Base-by-base conservation (phyloP, 1,284 basidiomycete species). In the Megacollybia platyphylla region DNA sequence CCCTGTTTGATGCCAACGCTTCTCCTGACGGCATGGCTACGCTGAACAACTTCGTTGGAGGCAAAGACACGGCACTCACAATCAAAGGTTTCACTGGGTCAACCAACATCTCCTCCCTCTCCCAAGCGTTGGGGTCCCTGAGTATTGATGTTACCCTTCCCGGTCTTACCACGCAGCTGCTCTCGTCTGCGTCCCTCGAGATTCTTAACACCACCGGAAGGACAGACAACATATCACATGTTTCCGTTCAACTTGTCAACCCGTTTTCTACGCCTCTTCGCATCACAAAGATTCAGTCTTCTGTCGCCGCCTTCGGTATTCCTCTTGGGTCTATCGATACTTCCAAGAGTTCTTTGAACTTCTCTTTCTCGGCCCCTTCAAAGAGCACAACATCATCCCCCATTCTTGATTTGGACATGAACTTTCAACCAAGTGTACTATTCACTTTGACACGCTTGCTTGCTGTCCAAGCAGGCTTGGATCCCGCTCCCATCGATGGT, bases 391-490 rank as follows among this genome's bases (percentile, higher is more conserved):
- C 74, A 1, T 60, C 64, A 28, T 84, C 80, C 8, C 82, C 84
- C 2, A 54, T 56, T 5, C 58, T 87, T 44, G 60, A 76, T 43
- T 59, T 88, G 37, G 61, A 74, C 51, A 68, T 87, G 68, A 87
- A 87, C 56, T 70, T 82, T 48, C 78, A 84, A 50, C 84, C 82
- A 17, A 59, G 73, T n/a, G 63, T 73, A 27, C 63, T 88, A 34
- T 87, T 88, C 55, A 80, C 79, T 0, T 64, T 87, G 11, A 78
- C 82, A 26, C 72, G 83, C 20, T 66, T 68, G 2, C 65, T 87
- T 4, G 81, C 79, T 7, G 64, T 79, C 10, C 65, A 81, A 48
- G 77, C 81, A 7, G 78, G 79, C 2, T 56, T 82, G 45, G 63
- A 74, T 50, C 71, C 74, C 1, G 63, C 65, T 8, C 79, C 77